A percentile compares a stretch with the other conserved stretches of the same genome.
Evolutionary conservation across 2,329 filamentous ascomycete species (phyloP).

Genomic region (Helicocarpus griseus): DNA sequence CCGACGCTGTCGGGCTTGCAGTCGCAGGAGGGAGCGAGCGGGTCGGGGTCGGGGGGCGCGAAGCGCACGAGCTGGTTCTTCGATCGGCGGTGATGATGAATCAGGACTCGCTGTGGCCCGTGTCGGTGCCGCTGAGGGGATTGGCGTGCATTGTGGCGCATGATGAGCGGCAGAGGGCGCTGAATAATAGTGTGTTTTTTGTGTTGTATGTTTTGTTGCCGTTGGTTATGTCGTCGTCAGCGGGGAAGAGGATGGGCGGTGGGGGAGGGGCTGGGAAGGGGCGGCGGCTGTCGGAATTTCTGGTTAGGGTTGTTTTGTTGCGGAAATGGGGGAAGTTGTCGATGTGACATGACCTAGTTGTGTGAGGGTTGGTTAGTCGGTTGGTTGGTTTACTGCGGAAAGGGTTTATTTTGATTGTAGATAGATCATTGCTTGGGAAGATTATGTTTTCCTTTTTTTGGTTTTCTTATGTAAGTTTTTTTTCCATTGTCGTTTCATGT

Average conservation of each 20-base stretch:
- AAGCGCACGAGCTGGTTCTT: conserved; percentile 53
- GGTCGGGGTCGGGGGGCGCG: conserved; percentile 40
- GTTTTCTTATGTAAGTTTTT: too few species aligned
- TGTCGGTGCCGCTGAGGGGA: neutral
- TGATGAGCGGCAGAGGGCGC: neutral
- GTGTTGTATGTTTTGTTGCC: neutral
- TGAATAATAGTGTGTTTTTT: neutral
- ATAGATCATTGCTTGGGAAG: too few species aligned
- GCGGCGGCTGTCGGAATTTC: neutral
- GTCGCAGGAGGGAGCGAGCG: conserved; percentile 58
- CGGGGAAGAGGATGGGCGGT: neutral
- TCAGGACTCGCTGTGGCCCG: neutral
- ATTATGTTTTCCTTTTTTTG: too few species aligned
- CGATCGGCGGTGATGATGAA: conserved; percentile 29
- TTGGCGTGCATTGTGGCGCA: neutral
- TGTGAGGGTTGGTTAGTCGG: too few species aligned
- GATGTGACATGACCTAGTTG: too few species aligned
- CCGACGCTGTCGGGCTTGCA: conserved; percentile 41
- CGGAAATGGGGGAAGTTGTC: neutral
- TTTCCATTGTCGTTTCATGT: too few species aligned
- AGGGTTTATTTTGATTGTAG: too few species aligned
- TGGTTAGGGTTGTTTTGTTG: neutral
- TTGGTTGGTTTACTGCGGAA: too few species aligned
- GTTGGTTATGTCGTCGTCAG: neutral
- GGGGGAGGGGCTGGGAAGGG: too few species aligned